Evolutionary conservation across 768 basidiomycete genomes (phyloP).

Genomic region (Tricholoma hemisulphureum): DNA sequence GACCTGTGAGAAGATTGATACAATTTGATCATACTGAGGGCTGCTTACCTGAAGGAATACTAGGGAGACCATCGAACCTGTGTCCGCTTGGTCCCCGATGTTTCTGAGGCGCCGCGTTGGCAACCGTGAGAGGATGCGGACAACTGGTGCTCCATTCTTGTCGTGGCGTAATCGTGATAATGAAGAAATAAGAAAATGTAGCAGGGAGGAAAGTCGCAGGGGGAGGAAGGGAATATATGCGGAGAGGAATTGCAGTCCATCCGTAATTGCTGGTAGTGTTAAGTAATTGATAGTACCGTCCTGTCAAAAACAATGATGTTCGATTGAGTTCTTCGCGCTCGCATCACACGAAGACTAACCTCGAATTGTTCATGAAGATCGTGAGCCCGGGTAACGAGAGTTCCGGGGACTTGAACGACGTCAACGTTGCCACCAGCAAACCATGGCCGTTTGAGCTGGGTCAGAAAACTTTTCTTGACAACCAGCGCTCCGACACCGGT

Average conservation of each 20-base stretch:
- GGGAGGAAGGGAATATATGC: slow-evolving; percentile 80
- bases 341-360: slow-evolving; percentile 39
- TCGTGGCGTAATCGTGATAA: slow-evolving; percentile 63
- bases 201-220: slow-evolving; percentile 67
- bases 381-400: slow-evolving; percentile 56
- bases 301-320: slow-evolving; percentile 34
- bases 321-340: background rate
- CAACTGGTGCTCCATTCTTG: slow-evolving; percentile 54
- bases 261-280: slow-evolving; percentile 71
- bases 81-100: slow-evolving; percentile 65
- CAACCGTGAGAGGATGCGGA: slow-evolving; percentile 64
- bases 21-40: slow-evolving; percentile 12
- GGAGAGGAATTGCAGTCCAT: slow-evolving; percentile 74
- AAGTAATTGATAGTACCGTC: slow-evolving; percentile 87
- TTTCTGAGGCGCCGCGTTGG: slow-evolving; percentile 53
- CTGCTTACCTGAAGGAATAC: slow-evolving; percentile 65
- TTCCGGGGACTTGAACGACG: slow-evolving; percentile 80
- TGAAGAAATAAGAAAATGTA: slow-evolving; percentile 56
- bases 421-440: slow-evolving; percentile 83
- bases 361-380: slow-evolving; percentile 75
- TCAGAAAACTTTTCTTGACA: slow-evolving; percentile 67
- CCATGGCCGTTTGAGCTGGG: slow-evolving; percentile 68
- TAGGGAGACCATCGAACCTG: slow-evolving; percentile 61
- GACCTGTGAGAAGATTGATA: slow-evolving; percentile 5
- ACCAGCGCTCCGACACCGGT: slow-evolving; percentile 81